A percentile compares a stretch with the other conserved stretches of the same genome.
These are phyloP conservation scores for Neofusicoccum kwambonambiense DNA, from an alignment of 2,329 filamentous ascomycete genomes.

Conservation along the genomic window DNA sequence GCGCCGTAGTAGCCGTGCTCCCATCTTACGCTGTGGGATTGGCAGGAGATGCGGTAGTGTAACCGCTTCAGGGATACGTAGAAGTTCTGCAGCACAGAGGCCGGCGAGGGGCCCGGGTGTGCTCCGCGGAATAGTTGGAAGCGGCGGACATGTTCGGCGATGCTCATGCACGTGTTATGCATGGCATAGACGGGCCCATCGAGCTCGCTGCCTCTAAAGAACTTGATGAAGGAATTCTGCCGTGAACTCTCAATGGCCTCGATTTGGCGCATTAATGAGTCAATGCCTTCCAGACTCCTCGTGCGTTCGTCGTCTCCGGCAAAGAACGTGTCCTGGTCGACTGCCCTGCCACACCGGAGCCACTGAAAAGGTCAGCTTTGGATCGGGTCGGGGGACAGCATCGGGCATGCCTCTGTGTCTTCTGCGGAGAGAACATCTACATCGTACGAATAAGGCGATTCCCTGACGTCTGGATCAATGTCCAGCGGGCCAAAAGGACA, in stretches of 20 bases:
- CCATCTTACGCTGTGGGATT: background rate
- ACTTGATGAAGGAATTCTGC: background rate
- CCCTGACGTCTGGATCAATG: background rate
- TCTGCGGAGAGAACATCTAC: background rate
- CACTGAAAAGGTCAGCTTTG: background rate
- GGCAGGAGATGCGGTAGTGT: conserved; percentile 1
- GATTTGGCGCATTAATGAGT: background rate
- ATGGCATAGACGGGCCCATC: background rate
- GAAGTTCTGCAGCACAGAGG: background rate
- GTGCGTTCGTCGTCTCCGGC: background rate
- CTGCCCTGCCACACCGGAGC: background rate
- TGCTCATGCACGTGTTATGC: background rate
- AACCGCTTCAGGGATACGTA: background rate
- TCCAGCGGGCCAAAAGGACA: background rate
- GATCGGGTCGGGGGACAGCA: too few species aligned
- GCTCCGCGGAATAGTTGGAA: background rate
- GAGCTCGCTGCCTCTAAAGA: background rate
- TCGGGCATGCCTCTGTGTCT: background rate
- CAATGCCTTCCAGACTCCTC: background rate
- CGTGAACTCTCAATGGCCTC: background rate
- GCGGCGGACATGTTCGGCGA: background rate
- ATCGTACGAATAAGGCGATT: conserved; percentile 3
- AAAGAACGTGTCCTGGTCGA: background rate
- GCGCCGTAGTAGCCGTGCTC: conserved; percentile 15
- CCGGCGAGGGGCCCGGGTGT: background rate